Base-by-base conservation (phyloP, 768 basidiomycete genomes). In the Termitomyces sp. region DNA sequence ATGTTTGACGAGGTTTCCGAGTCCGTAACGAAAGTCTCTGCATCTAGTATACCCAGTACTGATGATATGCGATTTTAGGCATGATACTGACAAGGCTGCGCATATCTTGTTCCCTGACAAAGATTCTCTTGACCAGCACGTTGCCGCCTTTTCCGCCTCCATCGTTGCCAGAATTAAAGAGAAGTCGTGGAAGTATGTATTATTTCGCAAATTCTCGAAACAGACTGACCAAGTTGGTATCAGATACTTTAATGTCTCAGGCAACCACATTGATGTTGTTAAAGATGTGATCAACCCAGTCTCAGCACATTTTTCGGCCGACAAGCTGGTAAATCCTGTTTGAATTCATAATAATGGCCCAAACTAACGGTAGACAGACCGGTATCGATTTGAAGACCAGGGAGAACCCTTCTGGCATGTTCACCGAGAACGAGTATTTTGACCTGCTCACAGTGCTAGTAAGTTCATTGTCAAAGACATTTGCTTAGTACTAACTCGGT, bases 371-470 rank as follows among this genome's bases (percentile, higher is more conserved):
- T 59, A n/a, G 36, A 20, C 20, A 66, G 62, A 59, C 74, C 38
- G 83, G 82, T 3, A 72, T 84, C 34, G 67, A 77, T 12, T 63
- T 83, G 40, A 84, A 83, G 71, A 80, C 81, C 2, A 72, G 75
- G 48, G 73, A 70, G 20, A 79, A 79, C 45, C 80, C 82, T 0
- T 65, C 67, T 5, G 83, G 82, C 0, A 29, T 77, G 14, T 78
- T 74, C 68, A 83, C 81, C 0, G 79, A 77, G 62, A 72, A 80
- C 38, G 81, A 84, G 65, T 59, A 81, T 10, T 82, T 77, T 61
- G 77, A 80, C 46, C 80, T 81, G 76, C 68, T 81, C 17, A 42
- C 71, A 2, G 68, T 66, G 6, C 65, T 78, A 11, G 77, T 77
- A 63, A 50, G 74, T 63, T 29, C 20, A 20, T 36, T 17, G 1